Evolutionary conservation across 768 basidiomycete genomes (phyloP).

Genomic region (Filobasidium floriforme): DNA sequence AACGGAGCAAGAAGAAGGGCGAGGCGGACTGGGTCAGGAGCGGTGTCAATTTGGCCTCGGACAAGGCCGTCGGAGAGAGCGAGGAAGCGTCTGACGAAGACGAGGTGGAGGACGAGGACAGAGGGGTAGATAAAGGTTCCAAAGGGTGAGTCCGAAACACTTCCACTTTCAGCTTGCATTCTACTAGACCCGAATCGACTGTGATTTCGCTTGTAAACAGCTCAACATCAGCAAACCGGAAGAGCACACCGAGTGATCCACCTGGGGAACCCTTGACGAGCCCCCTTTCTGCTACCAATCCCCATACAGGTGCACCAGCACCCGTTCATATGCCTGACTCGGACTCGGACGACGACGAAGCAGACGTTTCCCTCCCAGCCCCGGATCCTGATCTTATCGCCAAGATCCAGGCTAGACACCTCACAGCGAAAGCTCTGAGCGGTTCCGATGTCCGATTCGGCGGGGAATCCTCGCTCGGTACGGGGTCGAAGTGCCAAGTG

Average conservation of each 20-base stretch:
- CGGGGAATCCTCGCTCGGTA: neutral
- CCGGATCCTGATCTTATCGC: neutral
- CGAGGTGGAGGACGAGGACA: neutral
- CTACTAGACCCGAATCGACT: neutral
- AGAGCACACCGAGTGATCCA: too few relatives aligned
- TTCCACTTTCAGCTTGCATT: too few relatives aligned
- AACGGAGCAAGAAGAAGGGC: too few relatives aligned
- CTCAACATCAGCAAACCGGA: neutral
- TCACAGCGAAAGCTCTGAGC: neutral
- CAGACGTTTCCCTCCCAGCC: neutral
- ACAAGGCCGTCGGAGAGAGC: too few relatives aligned
- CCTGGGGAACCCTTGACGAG: too few relatives aligned
- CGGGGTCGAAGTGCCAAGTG: neutral
- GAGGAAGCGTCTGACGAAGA: too few relatives aligned
- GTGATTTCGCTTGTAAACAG: neutral
- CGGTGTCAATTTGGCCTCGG: too few relatives aligned
- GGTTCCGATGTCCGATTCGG: neutral
- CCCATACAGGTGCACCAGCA: too few relatives aligned
- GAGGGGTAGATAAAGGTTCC: neutral
- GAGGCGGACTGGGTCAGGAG: too few relatives aligned
- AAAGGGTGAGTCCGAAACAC: neutral
- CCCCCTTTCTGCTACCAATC: too few relatives aligned
- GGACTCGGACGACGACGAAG: neutral
- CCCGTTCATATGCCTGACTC: neutral
- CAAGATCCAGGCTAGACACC: conserved; percentile 2